Conservation (phyloP, 768 basidiomycete species). For the Sutorius australiensis region DNA sequence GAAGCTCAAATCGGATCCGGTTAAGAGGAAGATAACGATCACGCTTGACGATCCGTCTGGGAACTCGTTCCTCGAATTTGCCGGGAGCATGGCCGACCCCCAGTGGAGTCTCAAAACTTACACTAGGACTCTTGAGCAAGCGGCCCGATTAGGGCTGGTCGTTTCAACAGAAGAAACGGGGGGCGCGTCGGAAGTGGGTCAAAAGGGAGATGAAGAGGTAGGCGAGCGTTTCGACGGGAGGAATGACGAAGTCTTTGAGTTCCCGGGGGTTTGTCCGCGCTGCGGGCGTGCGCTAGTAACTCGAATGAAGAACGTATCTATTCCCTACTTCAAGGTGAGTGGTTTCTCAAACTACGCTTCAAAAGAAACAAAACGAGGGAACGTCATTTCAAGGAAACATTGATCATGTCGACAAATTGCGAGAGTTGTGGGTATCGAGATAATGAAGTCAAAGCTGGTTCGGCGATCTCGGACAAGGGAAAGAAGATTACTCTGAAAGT, state of each 20-base stretch:
- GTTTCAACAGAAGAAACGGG: conserved; percentile 36
- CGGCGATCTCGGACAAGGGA: conserved; percentile 83
- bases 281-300: conserved; percentile 84
- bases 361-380: background rate
- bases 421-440: conserved; percentile 93
- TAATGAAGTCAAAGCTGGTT: conserved; percentile 95
- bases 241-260: conserved; percentile 86
- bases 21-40: conserved; percentile 74
- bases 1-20: conserved; percentile 40
- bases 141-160: conserved; percentile 71
- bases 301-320: conserved; percentile 92
- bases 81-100: conserved; percentile 82
- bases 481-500: conserved; percentile 87
- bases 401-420: conserved; percentile 99
- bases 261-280: conserved; percentile 84
- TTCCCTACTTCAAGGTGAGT: conserved; percentile 92
- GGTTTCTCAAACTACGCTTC: background rate
- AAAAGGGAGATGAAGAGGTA: conserved; percentile 13
- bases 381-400: conserved; percentile 60
- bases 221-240: conserved; percentile 33
- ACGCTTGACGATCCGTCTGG: conserved; percentile 91
- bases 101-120: conserved; percentile 91
- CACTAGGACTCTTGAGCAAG: conserved; percentile 74
- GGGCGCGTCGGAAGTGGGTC: background rate
- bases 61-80: conserved; percentile 94